A percentile compares a stretch with the other conserved stretches of the same genome.
phyloP scores from a whole-genome alignment of 1,284 basidiomycete species.

The Earliella scabrosa region DNA sequence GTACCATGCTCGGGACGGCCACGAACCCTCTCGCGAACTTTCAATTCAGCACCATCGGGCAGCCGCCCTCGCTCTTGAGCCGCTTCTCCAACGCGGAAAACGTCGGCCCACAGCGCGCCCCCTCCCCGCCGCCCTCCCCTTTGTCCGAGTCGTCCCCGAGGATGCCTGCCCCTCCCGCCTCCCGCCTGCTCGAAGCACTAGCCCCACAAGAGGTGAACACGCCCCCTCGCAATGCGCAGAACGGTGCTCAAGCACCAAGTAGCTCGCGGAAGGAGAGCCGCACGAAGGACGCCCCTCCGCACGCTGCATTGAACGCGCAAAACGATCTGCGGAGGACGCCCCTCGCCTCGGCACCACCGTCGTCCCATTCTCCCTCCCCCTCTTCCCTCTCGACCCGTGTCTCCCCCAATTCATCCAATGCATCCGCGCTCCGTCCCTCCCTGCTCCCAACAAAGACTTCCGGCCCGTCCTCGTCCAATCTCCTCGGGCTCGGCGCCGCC shows the following conservation, averaged over 20 bases:
- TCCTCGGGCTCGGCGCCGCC: neutral
- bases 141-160: conserved; percentile 12
- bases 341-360: no score
- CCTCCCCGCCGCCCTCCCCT: conserved; percentile 18
- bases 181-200: no score
- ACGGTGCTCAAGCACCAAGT: no score
- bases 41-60: conserved; percentile 28
- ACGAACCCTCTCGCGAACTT: conserved; percentile 22
- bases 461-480: neutral
- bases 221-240: no score
- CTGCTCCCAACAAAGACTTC: neutral
- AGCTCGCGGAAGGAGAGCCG: no score
- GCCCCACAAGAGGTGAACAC: no score
- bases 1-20: conserved; percentile 7
- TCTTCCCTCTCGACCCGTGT: no score
- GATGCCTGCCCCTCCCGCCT: neutral
- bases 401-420: no score
- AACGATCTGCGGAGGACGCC: neutral
- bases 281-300: no score
- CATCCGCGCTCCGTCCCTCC: no score
- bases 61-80: conserved; percentile 23
- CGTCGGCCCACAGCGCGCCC: conserved; percentile 2
- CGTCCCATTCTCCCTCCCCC: no score
- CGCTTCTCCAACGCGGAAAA: conserved; percentile 16
- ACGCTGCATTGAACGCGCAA: no score